These are phyloP conservation scores for Salvia splendens DNA, from an alignment of 257 asterid genomes.

Conservation along the genomic window DNA sequence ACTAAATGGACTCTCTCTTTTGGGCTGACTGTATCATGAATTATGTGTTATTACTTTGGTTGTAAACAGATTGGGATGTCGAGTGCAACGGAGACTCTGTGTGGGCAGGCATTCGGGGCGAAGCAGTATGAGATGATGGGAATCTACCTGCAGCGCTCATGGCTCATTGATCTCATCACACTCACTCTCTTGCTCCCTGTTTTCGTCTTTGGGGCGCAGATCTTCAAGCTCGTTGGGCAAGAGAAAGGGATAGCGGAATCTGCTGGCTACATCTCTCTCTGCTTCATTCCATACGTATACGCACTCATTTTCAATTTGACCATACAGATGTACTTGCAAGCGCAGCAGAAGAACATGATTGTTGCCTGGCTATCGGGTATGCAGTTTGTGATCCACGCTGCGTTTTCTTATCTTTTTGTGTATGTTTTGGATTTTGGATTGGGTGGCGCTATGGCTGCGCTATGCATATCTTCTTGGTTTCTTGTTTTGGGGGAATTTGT, in stretches of 20 bases:
- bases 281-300: conserved; percentile 30
- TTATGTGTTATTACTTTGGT: no score
- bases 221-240: conserved; percentile 36
- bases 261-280: conserved; percentile 28
- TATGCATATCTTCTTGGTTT: conserved; percentile 36
- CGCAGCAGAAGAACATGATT: conserved; percentile 35
- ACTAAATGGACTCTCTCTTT: no score
- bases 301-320: conserved; percentile 25
- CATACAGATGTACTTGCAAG: conserved; percentile 39
- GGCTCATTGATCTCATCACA: conserved; percentile 40
- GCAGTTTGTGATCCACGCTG: conserved; percentile 24
- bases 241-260: conserved; percentile 18
- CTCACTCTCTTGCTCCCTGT: conserved; percentile 42
- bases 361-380: conserved; percentile 32
- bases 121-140: conserved; percentile 45
- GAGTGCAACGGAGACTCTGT: conserved; percentile 62
- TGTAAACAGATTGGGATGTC: conserved; percentile 58
- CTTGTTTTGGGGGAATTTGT: conserved; percentile 29
- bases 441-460: conserved; percentile 35
- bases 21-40: no score
- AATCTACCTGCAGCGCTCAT: conserved; percentile 53
- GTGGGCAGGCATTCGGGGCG: conserved; percentile 69
- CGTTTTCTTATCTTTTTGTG: conserved; percentile 30
- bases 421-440: conserved; percentile 24
- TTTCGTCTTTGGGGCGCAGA: conserved; percentile 42